phyloP scores from a whole-genome alignment of 192 early-diverging fungal species.

The Podila verticillata region DNA sequence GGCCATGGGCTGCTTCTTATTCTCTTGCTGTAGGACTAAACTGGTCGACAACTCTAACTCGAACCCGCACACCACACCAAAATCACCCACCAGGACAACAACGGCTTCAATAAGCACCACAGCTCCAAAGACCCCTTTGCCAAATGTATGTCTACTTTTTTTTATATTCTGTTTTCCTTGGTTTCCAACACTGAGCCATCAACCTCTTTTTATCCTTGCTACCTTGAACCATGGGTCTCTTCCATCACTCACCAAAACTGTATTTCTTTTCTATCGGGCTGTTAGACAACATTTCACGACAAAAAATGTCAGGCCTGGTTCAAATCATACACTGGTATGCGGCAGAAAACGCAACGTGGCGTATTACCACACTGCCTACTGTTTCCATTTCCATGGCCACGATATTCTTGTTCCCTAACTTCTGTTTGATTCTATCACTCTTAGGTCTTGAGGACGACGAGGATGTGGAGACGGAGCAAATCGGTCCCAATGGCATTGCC shows the following conservation, averaged over 20 bases:
- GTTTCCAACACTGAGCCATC: neutral
- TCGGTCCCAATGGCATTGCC: slow-evolving; percentile 41
- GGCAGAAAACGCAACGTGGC: neutral
- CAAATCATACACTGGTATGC: slow-evolving; percentile 39
- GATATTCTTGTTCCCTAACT: neutral
- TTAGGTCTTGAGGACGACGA: slow-evolving; percentile 40
- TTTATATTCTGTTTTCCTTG: neutral
- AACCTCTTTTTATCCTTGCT: neutral
- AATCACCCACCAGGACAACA: slow-evolving; percentile 12
- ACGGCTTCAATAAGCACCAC: neutral
- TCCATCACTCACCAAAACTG: neutral
- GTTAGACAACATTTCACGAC: slow-evolving; percentile 26
- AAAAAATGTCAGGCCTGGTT: slow-evolving; percentile 30
- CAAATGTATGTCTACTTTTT: slow-evolving; percentile 27
- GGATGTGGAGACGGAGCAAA: slow-evolving; percentile 33
- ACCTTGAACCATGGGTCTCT: neutral
- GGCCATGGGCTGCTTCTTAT: too few species aligned
- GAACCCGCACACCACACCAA: slow-evolving; percentile 1
- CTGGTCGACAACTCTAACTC: neutral
- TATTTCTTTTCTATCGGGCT: neutral
- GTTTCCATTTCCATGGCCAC: neutral
- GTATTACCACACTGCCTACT: neutral
- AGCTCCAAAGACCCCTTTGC: neutral
- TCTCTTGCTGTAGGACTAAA: neutral
- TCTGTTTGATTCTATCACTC: neutral